Conservation (phyloP, 192 early-diverging fungal genomes). For the Mortierella alpina region DNA sequence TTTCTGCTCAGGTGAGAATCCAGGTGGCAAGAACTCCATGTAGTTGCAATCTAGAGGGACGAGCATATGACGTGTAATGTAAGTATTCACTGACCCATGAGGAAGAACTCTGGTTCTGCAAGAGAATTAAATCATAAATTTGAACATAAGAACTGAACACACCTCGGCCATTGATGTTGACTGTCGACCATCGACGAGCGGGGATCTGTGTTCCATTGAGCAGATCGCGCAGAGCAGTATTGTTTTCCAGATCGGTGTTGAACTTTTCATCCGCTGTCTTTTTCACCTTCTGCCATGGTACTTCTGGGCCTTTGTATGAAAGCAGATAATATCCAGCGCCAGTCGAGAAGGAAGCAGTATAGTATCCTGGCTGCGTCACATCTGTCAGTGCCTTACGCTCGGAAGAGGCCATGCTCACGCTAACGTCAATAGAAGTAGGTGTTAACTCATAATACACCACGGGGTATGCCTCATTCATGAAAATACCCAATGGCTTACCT, state of each 20-base stretch:
- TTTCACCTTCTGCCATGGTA: slow-evolving; percentile 81
- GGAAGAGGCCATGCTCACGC: slow-evolving; percentile 40
- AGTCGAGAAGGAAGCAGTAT: slow-evolving; percentile 78
- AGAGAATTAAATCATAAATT: too few species aligned
- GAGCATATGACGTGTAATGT: neutral
- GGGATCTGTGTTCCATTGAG: slow-evolving; percentile 73
- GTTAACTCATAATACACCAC: neutral
- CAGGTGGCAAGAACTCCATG: slow-evolving; percentile 81
- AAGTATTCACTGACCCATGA: neutral
- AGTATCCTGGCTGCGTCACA: slow-evolving; percentile 67
- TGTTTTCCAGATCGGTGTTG: slow-evolving; percentile 67
- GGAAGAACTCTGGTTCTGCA: too few species aligned
- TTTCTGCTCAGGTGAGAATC: slow-evolving; percentile 77
- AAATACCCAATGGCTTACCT: slow-evolving; percentile 10
- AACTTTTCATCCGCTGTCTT: slow-evolving; percentile 65
- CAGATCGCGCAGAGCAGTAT: slow-evolving; percentile 57
- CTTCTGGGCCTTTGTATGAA: slow-evolving; percentile 84
- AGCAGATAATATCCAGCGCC: slow-evolving; percentile 79
- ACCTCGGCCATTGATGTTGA: slow-evolving; percentile 47
- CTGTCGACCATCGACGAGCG: slow-evolving; percentile 56
- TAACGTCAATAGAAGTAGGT: slow-evolving; percentile 5
- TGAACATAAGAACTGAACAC: neutral
- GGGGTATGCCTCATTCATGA: neutral
- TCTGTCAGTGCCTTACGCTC: slow-evolving; percentile 53
- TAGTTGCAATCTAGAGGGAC: slow-evolving; percentile 72